A percentile compares a stretch with the other conserved stretches of the same genome.
Evolutionary conservation across 352 stramenopile genomes (phyloP).

Genomic region (Pythium graminicola): DNA sequence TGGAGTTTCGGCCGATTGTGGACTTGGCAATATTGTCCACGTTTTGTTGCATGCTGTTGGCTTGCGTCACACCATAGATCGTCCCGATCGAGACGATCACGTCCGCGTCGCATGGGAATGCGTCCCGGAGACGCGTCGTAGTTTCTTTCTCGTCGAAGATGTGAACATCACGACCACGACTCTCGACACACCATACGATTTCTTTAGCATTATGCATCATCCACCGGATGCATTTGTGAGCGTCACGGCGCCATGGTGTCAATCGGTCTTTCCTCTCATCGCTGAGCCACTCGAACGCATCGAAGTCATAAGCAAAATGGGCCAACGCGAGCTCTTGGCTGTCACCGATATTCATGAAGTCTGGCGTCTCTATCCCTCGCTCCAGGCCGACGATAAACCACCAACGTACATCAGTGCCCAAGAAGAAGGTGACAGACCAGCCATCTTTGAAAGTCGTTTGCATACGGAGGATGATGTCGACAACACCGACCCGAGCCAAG

Average conservation of each 20-base stretch:
- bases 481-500: neutral
- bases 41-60: constrained; percentile 69
- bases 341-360: constrained; percentile 70
- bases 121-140: constrained; percentile 52
- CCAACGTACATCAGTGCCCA: constrained; percentile 29
- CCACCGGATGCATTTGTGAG: constrained; percentile 57
- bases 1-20: constrained; percentile 62
- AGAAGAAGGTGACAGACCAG: constrained; percentile 13
- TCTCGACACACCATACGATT: constrained; percentile 55
- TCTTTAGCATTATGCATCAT: constrained; percentile 85
- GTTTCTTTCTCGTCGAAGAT: constrained; percentile 63
- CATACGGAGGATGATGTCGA: constrained; percentile 46
- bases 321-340: constrained; percentile 63
- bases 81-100: constrained; percentile 65
- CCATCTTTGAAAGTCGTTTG: constrained; percentile 53
- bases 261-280: constrained; percentile 61
- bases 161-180: constrained; percentile 6
- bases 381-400: constrained; percentile 34
- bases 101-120: constrained; percentile 79
- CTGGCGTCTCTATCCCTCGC: constrained; percentile 57
- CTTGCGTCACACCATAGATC: constrained; percentile 65
- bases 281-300: constrained; percentile 38
- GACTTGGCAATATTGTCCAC: constrained; percentile 71
- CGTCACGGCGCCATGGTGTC: constrained; percentile 38
- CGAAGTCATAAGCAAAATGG: constrained; percentile 57